Percentiles rank a stretch among this genome's conserved stretches.
phyloP scores from a whole-genome alignment of 441 rosid genomes.

The Croton laevigatus region DNA sequence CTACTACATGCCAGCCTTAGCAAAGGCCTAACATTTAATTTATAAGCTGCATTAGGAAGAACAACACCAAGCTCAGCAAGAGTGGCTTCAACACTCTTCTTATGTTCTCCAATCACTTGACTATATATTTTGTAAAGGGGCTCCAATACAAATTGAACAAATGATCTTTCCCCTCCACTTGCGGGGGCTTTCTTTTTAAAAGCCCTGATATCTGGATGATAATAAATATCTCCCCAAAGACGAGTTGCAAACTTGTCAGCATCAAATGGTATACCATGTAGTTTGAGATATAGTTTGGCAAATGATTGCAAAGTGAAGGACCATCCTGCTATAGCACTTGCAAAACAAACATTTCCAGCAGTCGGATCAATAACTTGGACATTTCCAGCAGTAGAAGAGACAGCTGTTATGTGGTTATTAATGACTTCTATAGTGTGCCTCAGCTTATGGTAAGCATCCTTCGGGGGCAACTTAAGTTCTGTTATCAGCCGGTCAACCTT shows the following conservation, averaged over 20 bases:
- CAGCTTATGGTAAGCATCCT: conserved; percentile 94
- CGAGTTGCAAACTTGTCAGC: conserved; percentile 82
- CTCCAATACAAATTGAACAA: conserved; percentile 90
- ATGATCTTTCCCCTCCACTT: conserved; percentile 89
- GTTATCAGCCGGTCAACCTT: conserved; percentile 96
- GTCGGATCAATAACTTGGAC: conserved; percentile 80
- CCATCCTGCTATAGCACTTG: conserved; percentile 97
- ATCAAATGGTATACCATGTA: conserved; percentile 90
- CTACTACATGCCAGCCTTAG: conserved; percentile 87
- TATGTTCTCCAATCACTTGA: conserved; percentile 94
- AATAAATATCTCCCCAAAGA: conserved; percentile 93
- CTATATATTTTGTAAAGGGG: conserved; percentile 98
- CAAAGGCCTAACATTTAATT: conserved; percentile 86
- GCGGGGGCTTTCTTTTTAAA: conserved; percentile 78
- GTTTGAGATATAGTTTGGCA: conserved; percentile 79
- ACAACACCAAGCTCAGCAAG: conserved; percentile 94
- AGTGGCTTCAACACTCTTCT: conserved; percentile 68
- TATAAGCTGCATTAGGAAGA: conserved; percentile 87
- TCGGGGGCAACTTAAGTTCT: conserved; percentile 93
- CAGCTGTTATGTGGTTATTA: conserved; percentile 83
- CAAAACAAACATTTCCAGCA: conserved; percentile 94
- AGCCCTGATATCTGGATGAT: conserved; percentile 62
- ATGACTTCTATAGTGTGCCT: conserved; percentile 94
- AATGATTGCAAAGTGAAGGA: conserved; percentile 95
- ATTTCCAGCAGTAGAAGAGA: conserved; percentile 83